Evolutionary conservation across 2,329 filamentous ascomycete genomes (phyloP).

Genomic region (Epicoccum sorghinum): DNA sequence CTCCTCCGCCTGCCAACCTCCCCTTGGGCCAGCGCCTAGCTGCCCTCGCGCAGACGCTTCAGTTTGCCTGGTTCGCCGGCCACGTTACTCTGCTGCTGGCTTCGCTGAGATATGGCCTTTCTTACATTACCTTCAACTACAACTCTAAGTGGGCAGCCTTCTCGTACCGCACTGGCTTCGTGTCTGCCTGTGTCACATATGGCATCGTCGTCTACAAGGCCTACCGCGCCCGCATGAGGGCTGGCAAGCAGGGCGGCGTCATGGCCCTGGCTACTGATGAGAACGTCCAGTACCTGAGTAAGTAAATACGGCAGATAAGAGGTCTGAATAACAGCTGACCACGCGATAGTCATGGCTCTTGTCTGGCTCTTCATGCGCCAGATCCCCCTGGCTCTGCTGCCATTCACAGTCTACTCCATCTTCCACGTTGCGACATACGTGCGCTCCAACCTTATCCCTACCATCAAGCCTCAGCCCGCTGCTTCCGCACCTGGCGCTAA

Average conservation of each 20-base stretch:
- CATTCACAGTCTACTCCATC: slow-evolving; percentile 94
- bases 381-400: slow-evolving; percentile 86
- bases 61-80: slow-evolving; percentile 76
- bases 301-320: slow-evolving; percentile 47
- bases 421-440: slow-evolving; percentile 99
- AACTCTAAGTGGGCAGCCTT: slow-evolving; percentile 77
- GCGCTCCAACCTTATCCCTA: slow-evolving; percentile 90
- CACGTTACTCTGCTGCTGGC: slow-evolving; percentile 85
- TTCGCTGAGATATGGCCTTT: slow-evolving; percentile 81
- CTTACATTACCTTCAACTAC: slow-evolving; percentile 88
- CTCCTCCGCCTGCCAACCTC: slow-evolving; percentile 71
- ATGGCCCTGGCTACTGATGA: slow-evolving; percentile 80
- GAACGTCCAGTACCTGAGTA: slow-evolving; percentile 97
- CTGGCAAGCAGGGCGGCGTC: slow-evolving; percentile 68
- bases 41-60: slow-evolving; percentile 83
- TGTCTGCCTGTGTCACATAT: slow-evolving; percentile 89
- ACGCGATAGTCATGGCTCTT: slow-evolving; percentile 77
- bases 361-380: slow-evolving; percentile 94
- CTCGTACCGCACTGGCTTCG: slow-evolving; percentile 87
- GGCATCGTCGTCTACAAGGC: slow-evolving; percentile 99
- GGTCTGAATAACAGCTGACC: slow-evolving; percentile 26
- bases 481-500: slow-evolving; percentile 60
- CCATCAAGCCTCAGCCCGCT: slow-evolving; percentile 70
- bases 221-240: slow-evolving; percentile 81
- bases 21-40: slow-evolving; percentile 77